A percentile compares a stretch with the other conserved stretches of the same genome.
Conservation (phyloP, 2,329 filamentous ascomycete species). For the Parafenestella ontariensis region DNA sequence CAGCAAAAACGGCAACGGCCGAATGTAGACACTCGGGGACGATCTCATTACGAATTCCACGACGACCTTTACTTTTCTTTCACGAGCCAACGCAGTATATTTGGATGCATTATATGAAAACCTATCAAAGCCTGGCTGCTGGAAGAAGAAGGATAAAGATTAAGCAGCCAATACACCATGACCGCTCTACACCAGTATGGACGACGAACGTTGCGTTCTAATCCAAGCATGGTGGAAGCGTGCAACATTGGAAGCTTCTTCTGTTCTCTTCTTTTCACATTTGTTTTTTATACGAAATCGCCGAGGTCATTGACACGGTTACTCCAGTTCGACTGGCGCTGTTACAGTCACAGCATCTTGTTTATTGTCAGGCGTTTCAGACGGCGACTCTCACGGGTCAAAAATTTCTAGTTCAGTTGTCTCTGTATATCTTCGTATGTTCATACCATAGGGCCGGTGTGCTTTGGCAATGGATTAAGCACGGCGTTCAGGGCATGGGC, state of each 20-base stretch:
- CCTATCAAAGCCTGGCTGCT: neutral
- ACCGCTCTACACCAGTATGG: neutral
- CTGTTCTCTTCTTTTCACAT: constrained; percentile 13
- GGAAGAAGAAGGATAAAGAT: constrained; percentile 1
- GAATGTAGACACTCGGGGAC: constrained; percentile 9
- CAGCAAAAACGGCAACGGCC: constrained; percentile 12
- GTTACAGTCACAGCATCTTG: constrained; percentile 8
- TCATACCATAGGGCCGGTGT: constrained; percentile 30
- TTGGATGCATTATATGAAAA: constrained; percentile 9
- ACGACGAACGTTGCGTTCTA: neutral
- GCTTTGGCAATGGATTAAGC: constrained; percentile 16
- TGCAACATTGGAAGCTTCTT: neutral
- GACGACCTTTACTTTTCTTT: constrained; percentile 18
- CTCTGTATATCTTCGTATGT: constrained; percentile 16
- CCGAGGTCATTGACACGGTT: neutral
- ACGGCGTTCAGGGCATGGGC: constrained; percentile 32
- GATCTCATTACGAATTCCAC: constrained; percentile 24
- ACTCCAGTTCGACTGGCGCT: neutral
- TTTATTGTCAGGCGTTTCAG: constrained; percentile 35
- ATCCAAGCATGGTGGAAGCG: neutral
- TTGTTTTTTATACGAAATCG: constrained; percentile 11
- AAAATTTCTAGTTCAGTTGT: constrained; percentile 22
- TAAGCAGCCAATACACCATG: neutral
- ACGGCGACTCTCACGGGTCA: constrained; percentile 35
- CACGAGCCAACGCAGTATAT: constrained; percentile 22